phyloP scores from a whole-genome alignment of 1,284 basidiomycete genomes.

The Rhodotorula sp. region DNA sequence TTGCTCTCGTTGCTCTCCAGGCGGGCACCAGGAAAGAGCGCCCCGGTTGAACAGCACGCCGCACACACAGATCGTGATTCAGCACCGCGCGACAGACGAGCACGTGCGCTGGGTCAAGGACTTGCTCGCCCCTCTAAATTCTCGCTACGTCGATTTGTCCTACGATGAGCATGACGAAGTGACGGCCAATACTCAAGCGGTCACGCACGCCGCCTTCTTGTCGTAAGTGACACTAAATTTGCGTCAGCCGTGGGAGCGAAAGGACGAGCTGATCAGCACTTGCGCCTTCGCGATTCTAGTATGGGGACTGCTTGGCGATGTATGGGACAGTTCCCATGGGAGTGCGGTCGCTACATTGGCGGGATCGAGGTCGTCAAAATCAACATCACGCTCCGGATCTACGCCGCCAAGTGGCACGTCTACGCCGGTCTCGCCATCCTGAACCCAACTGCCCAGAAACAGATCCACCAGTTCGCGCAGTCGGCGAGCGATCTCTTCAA shows the following conservation, averaged over 20 bases:
- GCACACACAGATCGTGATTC: constrained; percentile 73
- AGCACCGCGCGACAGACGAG: constrained; percentile 74
- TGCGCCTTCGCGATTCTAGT: constrained; percentile 52
- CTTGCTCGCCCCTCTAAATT: constrained; percentile 76
- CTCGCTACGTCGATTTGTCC: constrained; percentile 83
- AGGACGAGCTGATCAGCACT: neutral
- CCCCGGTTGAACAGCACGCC: neutral
- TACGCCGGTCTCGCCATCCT: constrained; percentile 96
- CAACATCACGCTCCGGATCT: constrained; percentile 93
- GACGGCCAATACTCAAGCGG: constrained; percentile 96
- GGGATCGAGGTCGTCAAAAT: constrained; percentile 99
- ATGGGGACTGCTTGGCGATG: constrained; percentile 97
- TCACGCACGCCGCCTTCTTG: constrained; percentile 95
- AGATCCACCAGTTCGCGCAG: constrained; percentile 86
- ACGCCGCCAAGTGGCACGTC: constrained; percentile 97
- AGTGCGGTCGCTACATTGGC: constrained; percentile 85
- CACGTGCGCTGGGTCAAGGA: constrained; percentile 76
- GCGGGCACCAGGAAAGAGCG: too few relatives aligned
- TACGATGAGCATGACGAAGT: constrained; percentile 96
- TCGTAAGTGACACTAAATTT: constrained; percentile 59
- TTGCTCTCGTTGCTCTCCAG: neutral
- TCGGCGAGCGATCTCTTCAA: constrained; percentile 89
- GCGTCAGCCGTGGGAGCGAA: too few relatives aligned
- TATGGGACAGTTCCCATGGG: constrained; percentile 84
- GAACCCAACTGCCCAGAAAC: constrained; percentile 84